A percentile compares a stretch with the other conserved stretches of the same genome.
Conservation (phyloP, 768 basidiomycete species). For the Trametes sanguinea region DNA sequence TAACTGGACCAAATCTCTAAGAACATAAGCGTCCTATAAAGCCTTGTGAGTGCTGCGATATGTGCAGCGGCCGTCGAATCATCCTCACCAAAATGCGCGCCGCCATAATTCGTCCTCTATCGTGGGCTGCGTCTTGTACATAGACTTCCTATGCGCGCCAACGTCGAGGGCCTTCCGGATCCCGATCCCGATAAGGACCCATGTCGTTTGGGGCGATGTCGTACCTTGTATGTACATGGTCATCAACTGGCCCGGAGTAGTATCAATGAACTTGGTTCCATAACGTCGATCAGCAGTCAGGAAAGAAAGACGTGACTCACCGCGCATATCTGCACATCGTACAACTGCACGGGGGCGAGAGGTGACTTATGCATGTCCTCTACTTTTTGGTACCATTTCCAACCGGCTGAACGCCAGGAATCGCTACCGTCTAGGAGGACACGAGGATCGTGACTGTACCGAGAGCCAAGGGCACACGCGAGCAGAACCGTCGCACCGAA, state of each 20-base stretch:
- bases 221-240: slow-evolving; percentile 57
- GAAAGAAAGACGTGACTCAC: slow-evolving; percentile 37
- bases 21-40: slow-evolving; percentile 34
- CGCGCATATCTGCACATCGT: slow-evolving; percentile 64
- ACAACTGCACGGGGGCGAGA: slow-evolving; percentile 52
- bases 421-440: slow-evolving; percentile 24
- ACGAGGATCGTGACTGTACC: slow-evolving; percentile 44
- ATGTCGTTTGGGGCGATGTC: slow-evolving; percentile 62
- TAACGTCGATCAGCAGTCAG: no score
- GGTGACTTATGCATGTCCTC: slow-evolving; percentile 53
- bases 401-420: slow-evolving; percentile 47
- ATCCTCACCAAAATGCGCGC: slow-evolving; percentile 47
- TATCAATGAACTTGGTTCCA: neutral
- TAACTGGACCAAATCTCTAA: slow-evolving; percentile 40
- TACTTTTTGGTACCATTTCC: slow-evolving; percentile 61
- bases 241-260: slow-evolving; percentile 42
- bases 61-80: slow-evolving; percentile 22
- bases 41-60: slow-evolving; percentile 8
- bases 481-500: slow-evolving; percentile 67
- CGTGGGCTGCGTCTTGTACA: slow-evolving; percentile 34
- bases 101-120: slow-evolving; percentile 65
- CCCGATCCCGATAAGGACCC: slow-evolving; percentile 49
- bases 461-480: slow-evolving; percentile 69
- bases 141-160: slow-evolving; percentile 46
- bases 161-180: slow-evolving; percentile 45